Evolutionary conservation across 768 basidiomycete species (phyloP).

Genomic region (Mycena leptocephala): DNA sequence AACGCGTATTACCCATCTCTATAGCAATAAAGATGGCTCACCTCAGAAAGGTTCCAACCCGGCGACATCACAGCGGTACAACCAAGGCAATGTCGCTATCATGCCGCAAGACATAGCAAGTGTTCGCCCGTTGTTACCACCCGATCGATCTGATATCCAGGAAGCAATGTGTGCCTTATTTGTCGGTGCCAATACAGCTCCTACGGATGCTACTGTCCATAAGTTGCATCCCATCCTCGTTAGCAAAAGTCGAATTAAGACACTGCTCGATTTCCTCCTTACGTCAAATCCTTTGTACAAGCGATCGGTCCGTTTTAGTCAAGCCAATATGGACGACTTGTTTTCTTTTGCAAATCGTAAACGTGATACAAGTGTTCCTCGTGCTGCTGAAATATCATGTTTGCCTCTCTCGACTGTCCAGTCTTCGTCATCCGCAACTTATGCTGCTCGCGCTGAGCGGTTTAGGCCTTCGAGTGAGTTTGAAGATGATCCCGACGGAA

Average conservation of each 20-base stretch:
- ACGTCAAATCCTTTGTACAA: background rate
- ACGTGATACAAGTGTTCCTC: background rate
- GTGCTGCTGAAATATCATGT: background rate
- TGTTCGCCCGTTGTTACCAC: background rate
- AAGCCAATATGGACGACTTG: background rate
- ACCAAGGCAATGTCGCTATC: background rate
- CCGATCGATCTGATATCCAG: background rate
- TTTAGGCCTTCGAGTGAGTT: too few species aligned
- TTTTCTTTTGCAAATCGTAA: background rate
- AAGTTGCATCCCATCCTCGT: background rate
- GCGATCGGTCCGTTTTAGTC: too few species aligned
- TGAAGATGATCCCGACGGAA: too few species aligned
- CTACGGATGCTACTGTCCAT: background rate
- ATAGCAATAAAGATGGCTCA: background rate
- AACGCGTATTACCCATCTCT: background rate
- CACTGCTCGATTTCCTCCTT: background rate
- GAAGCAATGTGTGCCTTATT: conserved; percentile 9
- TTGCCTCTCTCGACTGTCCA: too few species aligned
- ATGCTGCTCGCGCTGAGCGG: too few species aligned
- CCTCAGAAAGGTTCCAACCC: background rate
- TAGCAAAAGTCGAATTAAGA: background rate
- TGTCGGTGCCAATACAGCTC: background rate
- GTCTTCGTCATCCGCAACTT: too few species aligned
- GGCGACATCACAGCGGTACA: background rate
- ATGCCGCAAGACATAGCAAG: background rate